Evolutionary conservation across 2,329 filamentous ascomycete genomes (phyloP), one percentile per base, ranked within the genome.

Genomic region (Hyphodiscus sp.): DNA sequence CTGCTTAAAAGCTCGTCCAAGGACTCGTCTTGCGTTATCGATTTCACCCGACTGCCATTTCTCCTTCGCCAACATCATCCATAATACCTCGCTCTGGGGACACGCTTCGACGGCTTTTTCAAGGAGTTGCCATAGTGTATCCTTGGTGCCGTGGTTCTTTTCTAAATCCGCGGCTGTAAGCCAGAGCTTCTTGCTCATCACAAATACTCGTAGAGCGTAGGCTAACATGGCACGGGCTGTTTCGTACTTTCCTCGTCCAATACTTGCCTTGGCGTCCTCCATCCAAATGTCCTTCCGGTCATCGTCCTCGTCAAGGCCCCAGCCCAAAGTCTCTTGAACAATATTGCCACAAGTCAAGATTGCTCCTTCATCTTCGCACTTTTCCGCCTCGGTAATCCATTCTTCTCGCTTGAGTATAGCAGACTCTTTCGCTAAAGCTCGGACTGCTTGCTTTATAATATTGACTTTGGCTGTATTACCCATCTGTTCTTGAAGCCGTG

Each of bases 401-500:
- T 96, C 91, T 68, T 99, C 94, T 42, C 95, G 86, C 71, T 95
- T 95, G 41, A 94, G 82, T 94, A 99, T 99, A 13, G 94, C 92
- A 26, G 89, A 91, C 66, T 95, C 91, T 65, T 91, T 90, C 41
- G 86, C 90, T 29, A 99, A 77, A 19, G 91, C 85, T 65, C 95
- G 89, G 30, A 96, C 83, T 45, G 89, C 94, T 74, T 90, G 87
- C 69, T 94, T 92, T 89, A 99, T 96, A 53, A 97, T 89, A 63
- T 90, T 95, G 64, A 91, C 82, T 72, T 87, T 91, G 51, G 80
- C 78, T 19, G 83, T 83, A 58, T 88, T 87, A 20, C 91, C 91
- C 26, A 85, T 75, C 70, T 95, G 90, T 70, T 97, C 91, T 70
- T 96, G 91, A 45, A 99, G 74, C 52, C 92, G 81, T 41, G 90